A percentile compares a stretch with the other conserved stretches of the same genome.
Conservation (phyloP, 2,329 filamentous ascomycete genomes). For the Clarireedia homoeocarpa region DNA sequence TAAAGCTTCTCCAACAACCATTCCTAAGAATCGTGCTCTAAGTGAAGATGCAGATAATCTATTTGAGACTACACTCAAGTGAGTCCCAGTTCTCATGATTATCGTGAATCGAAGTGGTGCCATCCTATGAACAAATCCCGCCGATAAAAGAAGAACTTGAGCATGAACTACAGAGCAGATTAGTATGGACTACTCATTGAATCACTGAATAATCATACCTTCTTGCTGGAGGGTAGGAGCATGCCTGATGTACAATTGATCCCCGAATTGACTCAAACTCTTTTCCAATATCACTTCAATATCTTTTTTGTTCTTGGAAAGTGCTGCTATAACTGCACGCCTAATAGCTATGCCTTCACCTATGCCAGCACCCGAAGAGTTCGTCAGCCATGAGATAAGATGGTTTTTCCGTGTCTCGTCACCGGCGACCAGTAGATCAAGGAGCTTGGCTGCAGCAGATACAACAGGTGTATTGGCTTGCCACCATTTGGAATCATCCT, state of each 20-base stretch:
- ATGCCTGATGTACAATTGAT: slow-evolving; percentile 80
- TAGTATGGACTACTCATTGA: background rate
- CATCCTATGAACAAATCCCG: slow-evolving; percentile 65
- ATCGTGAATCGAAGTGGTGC: slow-evolving; percentile 59
- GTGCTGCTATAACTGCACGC: slow-evolving; percentile 53
- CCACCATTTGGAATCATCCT: slow-evolving; percentile 28
- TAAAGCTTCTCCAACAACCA: slow-evolving; percentile 72
- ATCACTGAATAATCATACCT: slow-evolving; percentile 41
- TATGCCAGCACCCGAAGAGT: slow-evolving; percentile 54
- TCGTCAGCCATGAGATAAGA: slow-evolving; percentile 57
- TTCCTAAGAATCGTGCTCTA: slow-evolving; percentile 74
- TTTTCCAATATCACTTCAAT: slow-evolving; percentile 57
- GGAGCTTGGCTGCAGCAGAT: slow-evolving; percentile 49
- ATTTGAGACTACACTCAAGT: slow-evolving; percentile 77
- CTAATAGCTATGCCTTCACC: slow-evolving; percentile 58
- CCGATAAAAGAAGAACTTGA: slow-evolving; percentile 68
- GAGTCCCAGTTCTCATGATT: slow-evolving; percentile 62
- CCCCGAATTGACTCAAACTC: slow-evolving; percentile 67
- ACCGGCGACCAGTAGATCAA: slow-evolving; percentile 42
- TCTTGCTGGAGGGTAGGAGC: slow-evolving; percentile 82
- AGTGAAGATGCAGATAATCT: slow-evolving; percentile 69
- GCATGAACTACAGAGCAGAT: slow-evolving; percentile 55
- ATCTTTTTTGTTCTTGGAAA: slow-evolving; percentile 43
- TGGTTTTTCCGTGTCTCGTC: slow-evolving; percentile 43
- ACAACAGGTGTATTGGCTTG: slow-evolving; percentile 32